These are phyloP conservation scores for Pseudotsuga menziesii DNA, from an alignment of 75 land plant genomes.

Conservation along the genomic window DNA sequence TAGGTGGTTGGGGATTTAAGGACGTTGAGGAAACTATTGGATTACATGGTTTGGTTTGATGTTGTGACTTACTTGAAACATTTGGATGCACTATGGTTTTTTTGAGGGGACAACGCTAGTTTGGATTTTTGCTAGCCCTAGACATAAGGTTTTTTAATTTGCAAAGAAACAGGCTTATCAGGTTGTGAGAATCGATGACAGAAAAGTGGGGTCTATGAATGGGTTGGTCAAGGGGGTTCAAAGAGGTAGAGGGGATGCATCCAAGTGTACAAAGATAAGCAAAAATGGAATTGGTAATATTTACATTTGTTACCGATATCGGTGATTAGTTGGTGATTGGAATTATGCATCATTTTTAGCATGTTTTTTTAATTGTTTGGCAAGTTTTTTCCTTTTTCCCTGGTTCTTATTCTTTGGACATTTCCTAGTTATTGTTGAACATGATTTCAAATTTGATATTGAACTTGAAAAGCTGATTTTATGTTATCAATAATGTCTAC, in stretches of 20 bases:
- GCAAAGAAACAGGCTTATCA: constrained; percentile 92
- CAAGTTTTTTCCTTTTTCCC: not conserved
- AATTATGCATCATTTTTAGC: not conserved
- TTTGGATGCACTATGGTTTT: constrained; percentile 77
- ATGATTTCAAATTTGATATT: too few relatives aligned
- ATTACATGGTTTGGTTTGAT: constrained; percentile 96
- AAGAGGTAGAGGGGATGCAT: constrained; percentile 1
- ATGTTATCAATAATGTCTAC: not conserved
- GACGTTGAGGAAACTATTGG: constrained; percentile 82
- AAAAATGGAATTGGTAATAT: constrained; percentile 23
- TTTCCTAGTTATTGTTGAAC: not conserved
- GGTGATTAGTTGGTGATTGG: not conserved
- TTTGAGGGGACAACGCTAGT: constrained; percentile 88
- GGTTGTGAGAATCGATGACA: constrained; percentile 43
- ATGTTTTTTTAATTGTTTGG: not conserved
- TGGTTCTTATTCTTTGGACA: not conserved
- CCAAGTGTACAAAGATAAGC: constrained; percentile 37
- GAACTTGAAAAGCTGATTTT: too few relatives aligned
- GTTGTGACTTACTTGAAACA: constrained; percentile 93
- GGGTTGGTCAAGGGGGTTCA: constrained; percentile 12
- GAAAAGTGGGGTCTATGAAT: constrained; percentile 8
- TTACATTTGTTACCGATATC: not conserved
- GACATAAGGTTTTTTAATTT: constrained; percentile 87
- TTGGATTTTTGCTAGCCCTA: constrained; percentile 96
- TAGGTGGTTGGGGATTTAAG: constrained; percentile 88